Evolutionary conservation across 805 yeast species (phyloP), one percentile per base, ranked within the genome.

Genomic region (Nakazawaea ernobii): DNA sequence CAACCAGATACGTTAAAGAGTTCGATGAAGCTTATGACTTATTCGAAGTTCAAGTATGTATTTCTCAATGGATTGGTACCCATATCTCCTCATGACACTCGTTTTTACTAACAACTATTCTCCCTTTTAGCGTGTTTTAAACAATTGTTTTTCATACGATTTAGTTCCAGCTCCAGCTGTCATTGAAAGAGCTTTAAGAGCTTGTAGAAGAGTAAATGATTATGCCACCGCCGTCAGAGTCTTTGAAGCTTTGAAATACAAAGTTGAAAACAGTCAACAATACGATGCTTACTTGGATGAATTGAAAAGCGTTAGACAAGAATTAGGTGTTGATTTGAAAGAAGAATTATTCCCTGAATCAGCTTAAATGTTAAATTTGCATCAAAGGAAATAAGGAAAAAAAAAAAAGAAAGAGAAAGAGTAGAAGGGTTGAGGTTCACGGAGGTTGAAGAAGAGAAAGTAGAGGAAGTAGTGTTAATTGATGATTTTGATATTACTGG

Each of bases 191-290:
- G 99, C 99, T 42, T 78, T 94, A 66, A 83, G 87, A 74, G 99
- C 99, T 42, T 91, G 97, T 60, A 91, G 99, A 83, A 88, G 98
- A 74, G 98, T 94, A 58, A 89, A 94, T 72, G 99, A 94, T 75
- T 88, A 88, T 74, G 97, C 99, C 52, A 91, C 98, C 51, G 99
- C 99, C 48, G 94, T 90, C 58, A 87, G 99, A 75, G 96, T 95
- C 49, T 94, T 94, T 62, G 99, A 92, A 77, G 98, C 95, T 57
- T 80, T 94, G 67, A 88, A 86, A 70, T 88, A 82, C 82, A 94
- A 94, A 77, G 98, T 94, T 55, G 97, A 92, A 71, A 88, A 84
- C 74, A 82, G 80, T 66, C 85, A 84, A 59, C 98, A 94, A 75
- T 94, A 94, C 78, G 79, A 85, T 61, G 97, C 97, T 55, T 94